A percentile compares a stretch with the other conserved stretches of the same genome.
These are phyloP conservation scores for Pelargonium fulgidum DNA, from an alignment of 441 rosid species.

Conservation along the genomic window DNA sequence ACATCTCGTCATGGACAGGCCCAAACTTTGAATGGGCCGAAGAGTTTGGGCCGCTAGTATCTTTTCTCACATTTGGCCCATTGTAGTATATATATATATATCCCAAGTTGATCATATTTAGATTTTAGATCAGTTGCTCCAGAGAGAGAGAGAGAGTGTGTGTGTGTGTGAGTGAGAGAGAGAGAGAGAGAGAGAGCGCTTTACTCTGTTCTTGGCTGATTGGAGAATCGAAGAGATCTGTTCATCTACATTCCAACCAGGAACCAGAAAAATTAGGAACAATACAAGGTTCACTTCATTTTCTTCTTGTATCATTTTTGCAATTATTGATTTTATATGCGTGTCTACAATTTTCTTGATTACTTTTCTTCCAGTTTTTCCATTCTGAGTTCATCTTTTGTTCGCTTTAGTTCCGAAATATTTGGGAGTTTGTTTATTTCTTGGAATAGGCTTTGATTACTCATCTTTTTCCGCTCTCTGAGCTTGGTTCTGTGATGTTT, in stretches of 20 bases:
- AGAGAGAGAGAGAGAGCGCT: not conserved
- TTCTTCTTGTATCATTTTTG: not conserved
- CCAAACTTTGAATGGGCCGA: no score
- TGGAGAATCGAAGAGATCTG: conserved; percentile 4
- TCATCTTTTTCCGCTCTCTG: not conserved
- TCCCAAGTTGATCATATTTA: no score
- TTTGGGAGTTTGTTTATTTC: not conserved
- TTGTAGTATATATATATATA: no score
- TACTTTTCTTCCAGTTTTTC: not conserved
- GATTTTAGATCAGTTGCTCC: no score
- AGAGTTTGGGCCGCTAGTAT: no score
- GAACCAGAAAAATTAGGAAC: not conserved
- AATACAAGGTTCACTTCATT: not conserved
- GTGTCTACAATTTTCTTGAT: not conserved
- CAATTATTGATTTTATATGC: not conserved
- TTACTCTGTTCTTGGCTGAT: conserved; percentile 1
- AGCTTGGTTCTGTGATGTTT: not conserved
- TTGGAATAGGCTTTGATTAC: not conserved
- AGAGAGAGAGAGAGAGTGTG: not conserved
- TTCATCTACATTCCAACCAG: not conserved
- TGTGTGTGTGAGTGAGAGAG: no score
- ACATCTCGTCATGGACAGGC: no score
- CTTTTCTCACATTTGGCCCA: no score
- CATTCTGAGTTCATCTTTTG: not conserved
- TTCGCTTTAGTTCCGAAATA: not conserved